Percentiles rank a stretch among this genome's conserved stretches.
phyloP scores from a whole-genome alignment of 805 yeast genomes.

The Metahyphopichia silvanorum region DNA sequence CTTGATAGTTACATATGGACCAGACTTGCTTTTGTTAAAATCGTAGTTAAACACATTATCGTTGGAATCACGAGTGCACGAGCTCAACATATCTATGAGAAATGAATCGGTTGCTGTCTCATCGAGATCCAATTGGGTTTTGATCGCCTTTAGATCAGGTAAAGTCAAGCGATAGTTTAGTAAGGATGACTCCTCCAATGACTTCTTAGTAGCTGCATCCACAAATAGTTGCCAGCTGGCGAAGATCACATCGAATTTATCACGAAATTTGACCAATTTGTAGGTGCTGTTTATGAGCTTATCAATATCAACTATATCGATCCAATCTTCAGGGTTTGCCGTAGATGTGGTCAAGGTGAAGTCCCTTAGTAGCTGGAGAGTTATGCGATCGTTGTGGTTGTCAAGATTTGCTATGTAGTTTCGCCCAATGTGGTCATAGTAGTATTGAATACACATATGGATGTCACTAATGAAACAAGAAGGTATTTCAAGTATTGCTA shows the following conservation, averaged over 20 bases:
- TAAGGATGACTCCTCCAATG: slow-evolving; percentile 3
- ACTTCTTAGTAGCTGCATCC: slow-evolving; percentile 11
- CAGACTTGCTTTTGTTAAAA: slow-evolving; percentile 19
- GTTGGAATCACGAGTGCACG: slow-evolving; percentile 23
- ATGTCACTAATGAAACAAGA: slow-evolving; percentile 30
- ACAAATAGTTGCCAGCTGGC: slow-evolving; percentile 35
- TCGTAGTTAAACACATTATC: slow-evolving; percentile 30
- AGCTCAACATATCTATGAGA: slow-evolving; percentile 41
- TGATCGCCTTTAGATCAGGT: slow-evolving; percentile 28
- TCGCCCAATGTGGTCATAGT: slow-evolving; percentile 20
- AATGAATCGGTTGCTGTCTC: slow-evolving; percentile 21
- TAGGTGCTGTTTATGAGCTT: slow-evolving; percentile 27
- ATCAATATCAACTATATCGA: slow-evolving; percentile 41
- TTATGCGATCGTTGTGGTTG: slow-evolving; percentile 20
- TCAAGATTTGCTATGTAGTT: slow-evolving; percentile 7
- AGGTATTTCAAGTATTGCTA: slow-evolving; percentile 25
- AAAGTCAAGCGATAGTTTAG: slow-evolving; percentile 18
- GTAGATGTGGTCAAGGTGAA: slow-evolving; percentile 24
- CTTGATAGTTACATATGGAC: slow-evolving; percentile 28
- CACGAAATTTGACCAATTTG: slow-evolving; percentile 29
- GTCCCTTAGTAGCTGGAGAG: slow-evolving; percentile 21
- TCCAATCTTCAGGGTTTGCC: slow-evolving; percentile 15
- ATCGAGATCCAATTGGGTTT: slow-evolving; percentile 27
- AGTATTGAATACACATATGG: slow-evolving; percentile 27
- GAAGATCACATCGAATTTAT: slow-evolving; percentile 22